Evolutionary conservation across 768 basidiomycete species (phyloP).

Genomic region (Lactifluus pinguis): DNA sequence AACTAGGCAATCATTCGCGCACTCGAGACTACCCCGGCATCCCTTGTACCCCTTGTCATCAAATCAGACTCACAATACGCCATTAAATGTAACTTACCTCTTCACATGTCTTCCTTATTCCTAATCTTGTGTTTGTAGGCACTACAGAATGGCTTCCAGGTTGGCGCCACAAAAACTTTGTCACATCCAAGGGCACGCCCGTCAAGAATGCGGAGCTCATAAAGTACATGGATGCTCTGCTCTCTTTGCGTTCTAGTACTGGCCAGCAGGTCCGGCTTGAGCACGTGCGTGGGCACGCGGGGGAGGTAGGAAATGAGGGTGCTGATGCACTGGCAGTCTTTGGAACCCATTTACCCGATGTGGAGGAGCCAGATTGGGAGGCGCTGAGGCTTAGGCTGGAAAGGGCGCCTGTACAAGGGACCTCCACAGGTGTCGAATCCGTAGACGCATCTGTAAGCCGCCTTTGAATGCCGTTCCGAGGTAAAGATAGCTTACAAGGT

Average conservation of each 20-base stretch:
- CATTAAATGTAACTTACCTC: constrained; percentile 51
- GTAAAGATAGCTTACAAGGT: background rate
- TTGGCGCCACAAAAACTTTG: constrained; percentile 56
- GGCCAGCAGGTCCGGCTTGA: constrained; percentile 53
- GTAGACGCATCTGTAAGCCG: background rate
- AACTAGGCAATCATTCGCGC: constrained; percentile 80
- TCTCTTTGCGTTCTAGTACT: constrained; percentile 40
- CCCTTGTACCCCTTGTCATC: constrained; percentile 52
- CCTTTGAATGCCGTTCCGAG: background rate
- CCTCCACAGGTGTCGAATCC: background rate
- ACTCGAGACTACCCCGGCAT: constrained; percentile 60
- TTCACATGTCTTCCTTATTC: background rate
- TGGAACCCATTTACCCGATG: constrained; percentile 36
- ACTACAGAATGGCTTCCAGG: constrained; percentile 55
- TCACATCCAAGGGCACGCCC: constrained; percentile 35
- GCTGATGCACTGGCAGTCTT: constrained; percentile 67
- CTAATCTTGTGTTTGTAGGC: constrained; percentile 37
- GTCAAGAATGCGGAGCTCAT: constrained; percentile 73
- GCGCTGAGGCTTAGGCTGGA: constrained; percentile 9
- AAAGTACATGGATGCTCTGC: constrained; percentile 54
- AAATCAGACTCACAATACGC: constrained; percentile 83
- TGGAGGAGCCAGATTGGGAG: constrained; percentile 55
- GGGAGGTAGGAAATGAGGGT: constrained; percentile 75
- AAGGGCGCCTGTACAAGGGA: background rate
- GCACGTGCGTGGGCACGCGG: constrained; percentile 74